A percentile compares a stretch with the other conserved stretches of the same genome.
Evolutionary conservation across 176 grass and related monocot species (phyloP).

Genomic region (Alloteropsis semialata): DNA sequence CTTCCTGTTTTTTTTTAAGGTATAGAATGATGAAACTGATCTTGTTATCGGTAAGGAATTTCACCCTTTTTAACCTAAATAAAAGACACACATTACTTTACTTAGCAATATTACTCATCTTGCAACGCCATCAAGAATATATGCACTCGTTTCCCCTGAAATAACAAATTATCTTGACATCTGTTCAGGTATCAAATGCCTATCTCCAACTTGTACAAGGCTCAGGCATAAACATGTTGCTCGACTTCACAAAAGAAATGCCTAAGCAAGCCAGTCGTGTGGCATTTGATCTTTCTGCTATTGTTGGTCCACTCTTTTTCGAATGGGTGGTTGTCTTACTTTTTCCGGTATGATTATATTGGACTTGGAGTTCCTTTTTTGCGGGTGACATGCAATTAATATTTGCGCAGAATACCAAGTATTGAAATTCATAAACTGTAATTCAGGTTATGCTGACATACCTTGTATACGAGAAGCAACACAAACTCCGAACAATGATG

Average conservation of each 20-base stretch:
- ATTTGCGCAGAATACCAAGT: not conserved
- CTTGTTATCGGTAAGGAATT: not conserved
- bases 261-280: conserved; percentile 47
- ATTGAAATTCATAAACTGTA: conserved; percentile 30
- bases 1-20: not conserved
- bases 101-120: conserved; percentile 5
- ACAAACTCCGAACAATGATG: conserved; percentile 96
- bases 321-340: conserved; percentile 54
- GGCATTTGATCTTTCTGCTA: conserved; percentile 53
- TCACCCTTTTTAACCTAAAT: not conserved
- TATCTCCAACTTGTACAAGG: conserved; percentile 52
- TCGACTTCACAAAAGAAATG: conserved; percentile 63
- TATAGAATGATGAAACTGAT: not conserved
- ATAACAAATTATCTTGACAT: conserved; percentile 26
- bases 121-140: not conserved
- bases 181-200: conserved; percentile 48
- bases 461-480: conserved; percentile 92
- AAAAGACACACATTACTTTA: not conserved
- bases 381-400: not conserved
- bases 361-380: not conserved
- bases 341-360: conserved; percentile 58
- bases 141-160: not conserved
- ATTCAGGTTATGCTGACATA: conserved; percentile 83
- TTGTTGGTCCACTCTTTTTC: conserved; percentile 50
- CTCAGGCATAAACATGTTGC: conserved; percentile 35